Conservation (phyloP, 306 rosid species). For the Malus orientalis region DNA sequence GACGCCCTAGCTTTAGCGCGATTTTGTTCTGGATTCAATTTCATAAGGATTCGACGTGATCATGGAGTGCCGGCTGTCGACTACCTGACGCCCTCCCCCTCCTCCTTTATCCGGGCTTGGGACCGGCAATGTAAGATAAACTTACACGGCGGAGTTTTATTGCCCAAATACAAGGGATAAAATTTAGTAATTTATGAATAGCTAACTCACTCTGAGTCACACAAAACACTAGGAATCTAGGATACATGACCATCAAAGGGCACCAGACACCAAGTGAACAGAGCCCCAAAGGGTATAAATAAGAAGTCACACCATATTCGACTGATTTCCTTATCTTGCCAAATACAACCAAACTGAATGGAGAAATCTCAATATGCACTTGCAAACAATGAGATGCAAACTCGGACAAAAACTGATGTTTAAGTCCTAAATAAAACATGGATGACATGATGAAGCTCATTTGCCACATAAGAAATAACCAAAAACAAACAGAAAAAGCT, state of each 20-base stretch:
- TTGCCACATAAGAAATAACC: background rate
- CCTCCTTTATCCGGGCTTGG: no score
- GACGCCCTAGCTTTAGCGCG: no score
- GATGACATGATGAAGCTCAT: background rate
- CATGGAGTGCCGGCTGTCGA: no score
- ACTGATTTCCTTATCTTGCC: background rate
- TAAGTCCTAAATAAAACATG: background rate
- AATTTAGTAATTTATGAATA: background rate
- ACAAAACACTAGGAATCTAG: background rate
- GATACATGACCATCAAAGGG: background rate
- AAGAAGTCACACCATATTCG: background rate
- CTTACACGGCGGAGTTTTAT: no score
- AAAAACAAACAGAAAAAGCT: background rate
- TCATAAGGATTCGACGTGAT: no score
- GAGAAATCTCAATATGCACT: background rate
- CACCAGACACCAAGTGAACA: background rate
- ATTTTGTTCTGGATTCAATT: no score
- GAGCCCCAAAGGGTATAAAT: background rate
- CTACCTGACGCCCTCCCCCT: no score
- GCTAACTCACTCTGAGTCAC: background rate
- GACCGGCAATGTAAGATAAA: no score
- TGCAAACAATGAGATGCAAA: background rate
- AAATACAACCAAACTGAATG: background rate
- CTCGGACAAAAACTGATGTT: background rate
- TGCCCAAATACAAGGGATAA: background rate